These are phyloP conservation scores for Heritiera littoralis DNA, from an alignment of 345 rosid genomes.

Conservation along the genomic window DNA sequence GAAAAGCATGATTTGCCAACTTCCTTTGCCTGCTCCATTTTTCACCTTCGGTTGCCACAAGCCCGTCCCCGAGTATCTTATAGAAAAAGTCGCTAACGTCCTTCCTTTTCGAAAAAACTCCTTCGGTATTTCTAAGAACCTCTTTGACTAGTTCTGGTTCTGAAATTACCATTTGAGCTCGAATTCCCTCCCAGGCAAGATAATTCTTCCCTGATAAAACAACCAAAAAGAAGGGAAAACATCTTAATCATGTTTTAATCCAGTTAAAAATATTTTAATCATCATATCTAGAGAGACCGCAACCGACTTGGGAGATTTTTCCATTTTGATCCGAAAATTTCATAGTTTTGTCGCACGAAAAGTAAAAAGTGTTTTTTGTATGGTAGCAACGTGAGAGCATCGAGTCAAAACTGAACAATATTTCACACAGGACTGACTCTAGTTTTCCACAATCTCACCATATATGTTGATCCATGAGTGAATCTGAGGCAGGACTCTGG, in stretches of 20 bases:
- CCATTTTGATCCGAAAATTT: too few species aligned
- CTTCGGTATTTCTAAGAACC: slow-evolving; percentile 39
- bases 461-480: slow-evolving; percentile 34
- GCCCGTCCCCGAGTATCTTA: slow-evolving; percentile 46
- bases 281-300: too few species aligned
- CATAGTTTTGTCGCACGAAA: too few species aligned
- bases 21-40: slow-evolving; percentile 50
- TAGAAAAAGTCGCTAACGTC: slow-evolving; percentile 13
- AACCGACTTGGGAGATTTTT: too few species aligned
- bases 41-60: slow-evolving; percentile 30
- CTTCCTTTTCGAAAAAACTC: slow-evolving; percentile 24
- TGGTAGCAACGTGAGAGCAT: too few species aligned
- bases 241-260: not conserved
- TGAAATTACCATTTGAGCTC: slow-evolving; percentile 39
- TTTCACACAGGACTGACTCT: too few species aligned
- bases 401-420: too few species aligned
- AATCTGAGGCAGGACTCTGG: slow-evolving; percentile 29
- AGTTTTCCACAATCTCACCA: slow-evolving; percentile 9
- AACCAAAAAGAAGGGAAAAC: not conserved
- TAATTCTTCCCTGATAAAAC: slow-evolving; percentile 34
- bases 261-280: not conserved
- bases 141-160: slow-evolving; percentile 47
- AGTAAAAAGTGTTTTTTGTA: too few species aligned
- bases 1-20: slow-evolving; percentile 51
- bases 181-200: slow-evolving; percentile 38